These are phyloP conservation scores for Nitzschia putrida DNA, from an alignment of 108 stramenopile species.

Conservation along the genomic window DNA sequence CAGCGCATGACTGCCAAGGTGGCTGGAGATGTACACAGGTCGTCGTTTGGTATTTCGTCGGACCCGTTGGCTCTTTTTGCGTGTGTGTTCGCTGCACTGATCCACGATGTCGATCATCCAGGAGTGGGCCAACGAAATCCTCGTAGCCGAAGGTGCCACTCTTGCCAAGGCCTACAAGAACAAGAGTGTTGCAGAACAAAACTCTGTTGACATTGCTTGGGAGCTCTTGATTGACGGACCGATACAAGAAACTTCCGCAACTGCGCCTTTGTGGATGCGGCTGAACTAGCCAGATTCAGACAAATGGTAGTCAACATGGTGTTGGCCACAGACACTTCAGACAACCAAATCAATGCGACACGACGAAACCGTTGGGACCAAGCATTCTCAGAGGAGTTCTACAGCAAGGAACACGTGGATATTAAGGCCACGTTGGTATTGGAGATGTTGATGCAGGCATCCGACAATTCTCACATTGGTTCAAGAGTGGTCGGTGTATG, in stretches of 20 bases:
- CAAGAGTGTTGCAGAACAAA: too few relatives aligned
- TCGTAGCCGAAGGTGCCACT: slow-evolving; percentile 32
- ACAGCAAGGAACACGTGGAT: slow-evolving; percentile 26
- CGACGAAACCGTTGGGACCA: slow-evolving; percentile 37
- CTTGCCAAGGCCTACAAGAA: too few relatives aligned
- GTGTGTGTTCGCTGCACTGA: too few relatives aligned
- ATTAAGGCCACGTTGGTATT: neutral
- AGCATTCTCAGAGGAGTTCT: slow-evolving; percentile 22
- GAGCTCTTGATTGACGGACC: too few relatives aligned
- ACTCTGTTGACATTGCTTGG: too few relatives aligned
- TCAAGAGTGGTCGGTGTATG: neutral
- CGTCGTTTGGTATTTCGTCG: too few relatives aligned
- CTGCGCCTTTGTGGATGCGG: too few relatives aligned
- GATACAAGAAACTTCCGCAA: too few relatives aligned
- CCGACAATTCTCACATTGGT: neutral
- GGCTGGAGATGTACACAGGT: too few relatives aligned
- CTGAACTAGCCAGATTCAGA: neutral
- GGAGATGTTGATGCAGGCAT: neutral
- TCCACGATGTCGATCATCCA: slow-evolving; percentile 22
- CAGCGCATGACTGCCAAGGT: too few relatives aligned
- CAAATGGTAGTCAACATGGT: neutral
- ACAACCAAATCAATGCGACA: slow-evolving; percentile 28
- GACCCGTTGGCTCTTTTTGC: too few relatives aligned
- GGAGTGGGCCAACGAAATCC: slow-evolving; percentile 49
- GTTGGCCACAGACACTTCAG: neutral